These are phyloP conservation scores for Talaromyces sp. DNA, from an alignment of 2,329 filamentous ascomycete genomes.

Conservation along the genomic window DNA sequence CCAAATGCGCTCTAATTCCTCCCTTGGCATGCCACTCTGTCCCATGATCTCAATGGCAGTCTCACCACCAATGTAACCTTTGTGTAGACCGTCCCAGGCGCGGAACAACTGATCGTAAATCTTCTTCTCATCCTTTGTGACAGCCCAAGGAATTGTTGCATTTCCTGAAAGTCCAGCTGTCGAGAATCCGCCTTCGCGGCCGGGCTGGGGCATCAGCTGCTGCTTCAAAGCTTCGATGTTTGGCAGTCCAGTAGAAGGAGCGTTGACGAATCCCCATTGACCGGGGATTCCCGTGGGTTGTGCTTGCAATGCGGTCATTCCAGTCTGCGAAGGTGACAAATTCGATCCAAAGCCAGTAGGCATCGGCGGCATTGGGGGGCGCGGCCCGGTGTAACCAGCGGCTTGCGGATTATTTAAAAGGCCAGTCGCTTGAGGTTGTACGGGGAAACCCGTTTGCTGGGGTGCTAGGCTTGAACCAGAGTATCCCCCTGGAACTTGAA, in stretches of 20 bases:
- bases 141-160: slow-evolving; percentile 94
- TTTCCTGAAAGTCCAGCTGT: slow-evolving; percentile 86
- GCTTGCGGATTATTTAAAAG: slow-evolving; percentile 67
- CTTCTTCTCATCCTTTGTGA: slow-evolving; percentile 97
- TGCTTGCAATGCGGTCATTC: slow-evolving; percentile 70
- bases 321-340: slow-evolving; percentile 58
- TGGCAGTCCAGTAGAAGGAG: slow-evolving; percentile 79
- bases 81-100: slow-evolving; percentile 91
- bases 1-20: slow-evolving; percentile 89
- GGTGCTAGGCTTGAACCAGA: slow-evolving; percentile 28
- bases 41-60: slow-evolving; percentile 96
- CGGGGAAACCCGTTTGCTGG: slow-evolving; percentile 41
- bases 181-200: slow-evolving; percentile 79
- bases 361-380: slow-evolving; percentile 76
- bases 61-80: slow-evolving; percentile 85
- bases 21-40: slow-evolving; percentile 87
- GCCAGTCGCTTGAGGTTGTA: slow-evolving; percentile 63
- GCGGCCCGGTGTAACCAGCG: slow-evolving; percentile 74
- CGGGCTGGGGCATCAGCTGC: slow-evolving; percentile 95
- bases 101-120: slow-evolving; percentile 93
- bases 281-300: slow-evolving; percentile 90
- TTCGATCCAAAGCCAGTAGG: slow-evolving; percentile 66
- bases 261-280: slow-evolving; percentile 98
- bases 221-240: slow-evolving; percentile 91
- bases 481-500: slow-evolving; percentile 52